These are phyloP conservation scores for Alternaria solani DNA, from an alignment of 2,329 filamentous ascomycete genomes.

Conservation along the genomic window DNA sequence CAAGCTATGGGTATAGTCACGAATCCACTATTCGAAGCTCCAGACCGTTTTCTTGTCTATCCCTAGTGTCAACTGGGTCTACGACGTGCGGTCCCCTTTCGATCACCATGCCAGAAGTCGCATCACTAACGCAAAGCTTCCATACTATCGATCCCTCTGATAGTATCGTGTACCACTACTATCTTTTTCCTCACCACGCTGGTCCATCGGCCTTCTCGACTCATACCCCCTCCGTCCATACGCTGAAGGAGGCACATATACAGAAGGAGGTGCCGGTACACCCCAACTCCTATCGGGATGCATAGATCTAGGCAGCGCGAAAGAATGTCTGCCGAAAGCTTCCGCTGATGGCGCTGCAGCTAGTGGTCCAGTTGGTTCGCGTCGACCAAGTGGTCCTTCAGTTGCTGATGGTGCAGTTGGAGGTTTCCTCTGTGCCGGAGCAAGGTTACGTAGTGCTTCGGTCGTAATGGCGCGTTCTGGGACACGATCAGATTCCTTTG, in stretches of 20 bases:
- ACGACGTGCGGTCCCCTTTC: too few species aligned
- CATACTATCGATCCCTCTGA: not conserved
- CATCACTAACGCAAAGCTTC: not conserved
- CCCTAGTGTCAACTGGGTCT: not conserved
- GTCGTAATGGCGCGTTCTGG: not conserved
- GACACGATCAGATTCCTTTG: not conserved
- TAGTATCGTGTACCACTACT: not conserved
- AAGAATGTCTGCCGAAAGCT: not conserved
- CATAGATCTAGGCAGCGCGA: not conserved
- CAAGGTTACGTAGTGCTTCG: not conserved
- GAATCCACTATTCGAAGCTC: not conserved
- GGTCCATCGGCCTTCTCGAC: not conserved
- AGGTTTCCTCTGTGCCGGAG: not conserved
- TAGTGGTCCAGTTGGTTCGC: not conserved
- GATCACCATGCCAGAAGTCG: too few species aligned
- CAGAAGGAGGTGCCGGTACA: not conserved
- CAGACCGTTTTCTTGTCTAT: not conserved
- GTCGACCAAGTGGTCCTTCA: not conserved
- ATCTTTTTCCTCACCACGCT: not conserved
- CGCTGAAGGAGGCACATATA: not conserved
- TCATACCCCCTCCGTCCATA: not conserved
- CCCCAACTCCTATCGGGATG: not conserved
- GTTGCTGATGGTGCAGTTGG: too few species aligned
- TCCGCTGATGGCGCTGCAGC: not conserved
- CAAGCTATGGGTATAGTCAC: too few species aligned